These are phyloP conservation scores for Tilletia indica DNA, from an alignment of 1,284 basidiomycete species.

Conservation along the genomic window DNA sequence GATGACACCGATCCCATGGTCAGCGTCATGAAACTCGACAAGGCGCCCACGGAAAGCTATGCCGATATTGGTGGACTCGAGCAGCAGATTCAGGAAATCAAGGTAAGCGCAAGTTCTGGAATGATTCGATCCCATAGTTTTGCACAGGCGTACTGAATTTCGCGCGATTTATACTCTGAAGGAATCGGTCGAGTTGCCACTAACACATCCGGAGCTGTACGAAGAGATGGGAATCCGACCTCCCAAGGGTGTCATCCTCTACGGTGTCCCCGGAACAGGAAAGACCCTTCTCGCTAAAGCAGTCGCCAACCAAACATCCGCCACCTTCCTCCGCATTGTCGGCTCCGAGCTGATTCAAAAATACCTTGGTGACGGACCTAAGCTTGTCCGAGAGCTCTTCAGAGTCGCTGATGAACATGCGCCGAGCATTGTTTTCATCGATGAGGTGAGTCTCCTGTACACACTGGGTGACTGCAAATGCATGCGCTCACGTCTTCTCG, in stretches of 20 bases:
- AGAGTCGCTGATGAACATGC: constrained; percentile 59
- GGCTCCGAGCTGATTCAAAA: constrained; percentile 99
- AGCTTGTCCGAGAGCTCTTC: constrained; percentile 60
- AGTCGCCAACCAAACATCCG: constrained; percentile 97
- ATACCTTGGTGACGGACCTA: constrained; percentile 84
- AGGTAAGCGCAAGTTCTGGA: constrained; percentile 56
- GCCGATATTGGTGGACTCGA: constrained; percentile 97
- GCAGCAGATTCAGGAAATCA: constrained; percentile 96
- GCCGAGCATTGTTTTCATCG: constrained; percentile 60
- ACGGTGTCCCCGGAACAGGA: constrained; percentile 96
- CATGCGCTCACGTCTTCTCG: not conserved
- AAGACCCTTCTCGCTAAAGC: constrained; percentile 98
- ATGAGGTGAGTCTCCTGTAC: constrained; percentile 41
- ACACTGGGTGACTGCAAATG: too few relatives aligned
- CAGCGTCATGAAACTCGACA: constrained; percentile 91
- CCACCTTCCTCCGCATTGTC: constrained; percentile 95
- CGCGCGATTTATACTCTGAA: constrained; percentile 50
- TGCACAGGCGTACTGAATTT: not conserved
- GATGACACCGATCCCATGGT: constrained; percentile 98
- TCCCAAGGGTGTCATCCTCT: constrained; percentile 98
- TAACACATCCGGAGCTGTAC: constrained; percentile 97
- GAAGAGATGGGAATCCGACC: constrained; percentile 99
- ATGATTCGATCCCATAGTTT: too few relatives aligned
- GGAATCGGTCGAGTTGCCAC: constrained; percentile 96
- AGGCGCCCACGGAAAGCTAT: constrained; percentile 97